Percentiles rank a stretch among this genome's conserved stretches.
Evolutionary conservation across 495 filamentous ascomycete species (phyloP).

Genomic region (Xylaria acuta): DNA sequence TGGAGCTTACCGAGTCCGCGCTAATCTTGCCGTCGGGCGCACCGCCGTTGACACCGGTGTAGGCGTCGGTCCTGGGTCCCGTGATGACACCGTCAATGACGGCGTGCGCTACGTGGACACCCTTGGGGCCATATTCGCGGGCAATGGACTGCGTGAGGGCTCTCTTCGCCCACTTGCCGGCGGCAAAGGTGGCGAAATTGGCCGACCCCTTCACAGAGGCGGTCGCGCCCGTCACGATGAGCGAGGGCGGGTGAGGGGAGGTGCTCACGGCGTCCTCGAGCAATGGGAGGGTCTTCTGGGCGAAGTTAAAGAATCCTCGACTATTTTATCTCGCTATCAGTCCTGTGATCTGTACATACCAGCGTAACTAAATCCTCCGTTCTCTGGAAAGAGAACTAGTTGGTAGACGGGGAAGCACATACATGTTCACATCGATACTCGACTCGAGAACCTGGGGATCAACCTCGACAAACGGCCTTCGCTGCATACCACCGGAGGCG

Average conservation of each 20-base stretch:
- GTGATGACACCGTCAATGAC: constrained; percentile 90
- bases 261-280: constrained; percentile 62
- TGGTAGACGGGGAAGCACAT: constrained; percentile 34
- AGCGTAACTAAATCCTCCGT: background rate
- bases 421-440: constrained; percentile 67
- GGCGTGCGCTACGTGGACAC: constrained; percentile 83
- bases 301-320: constrained; percentile 77
- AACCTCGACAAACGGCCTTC: constrained; percentile 84
- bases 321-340: constrained; percentile 42
- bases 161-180: constrained; percentile 69
- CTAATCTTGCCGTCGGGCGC: constrained; percentile 75
- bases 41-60: constrained; percentile 55
- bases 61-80: constrained; percentile 72
- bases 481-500: constrained; percentile 68
- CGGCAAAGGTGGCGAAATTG: constrained; percentile 66
- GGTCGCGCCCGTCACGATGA: constrained; percentile 90
- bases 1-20: constrained; percentile 73
- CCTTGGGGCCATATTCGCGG: constrained; percentile 84
- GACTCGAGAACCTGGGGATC: constrained; percentile 64
- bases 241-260: constrained; percentile 68
- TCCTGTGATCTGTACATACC: background rate
- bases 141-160: constrained; percentile 78
- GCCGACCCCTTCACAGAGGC: constrained; percentile 77
- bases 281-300: constrained; percentile 73
- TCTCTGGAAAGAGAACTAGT: background rate